These are phyloP conservation scores for Collariella sp. DNA, from an alignment of 495 filamentous ascomycete species.

Conservation along the genomic window DNA sequence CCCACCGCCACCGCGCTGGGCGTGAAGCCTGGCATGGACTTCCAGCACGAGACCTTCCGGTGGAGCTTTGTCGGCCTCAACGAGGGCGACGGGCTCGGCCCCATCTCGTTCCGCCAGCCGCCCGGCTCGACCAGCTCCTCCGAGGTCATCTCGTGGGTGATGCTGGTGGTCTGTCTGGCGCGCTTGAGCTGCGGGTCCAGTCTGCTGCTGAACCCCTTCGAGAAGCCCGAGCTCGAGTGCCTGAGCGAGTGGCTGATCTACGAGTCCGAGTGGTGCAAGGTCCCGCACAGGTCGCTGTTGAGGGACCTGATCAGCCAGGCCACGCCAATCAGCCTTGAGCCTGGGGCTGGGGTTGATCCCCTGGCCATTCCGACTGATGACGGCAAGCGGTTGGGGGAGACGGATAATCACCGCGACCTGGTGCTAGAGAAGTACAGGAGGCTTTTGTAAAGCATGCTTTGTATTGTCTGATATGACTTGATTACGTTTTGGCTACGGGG, in stretches of 20 bases:
- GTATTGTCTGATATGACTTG: not conserved
- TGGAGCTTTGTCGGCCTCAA: slow-evolving; percentile 21
- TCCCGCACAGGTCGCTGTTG: slow-evolving; percentile 13
- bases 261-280: slow-evolving; percentile 17
- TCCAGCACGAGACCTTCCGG: slow-evolving; percentile 16
- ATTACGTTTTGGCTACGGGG: not conserved
- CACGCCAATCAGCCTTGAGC: not conserved
- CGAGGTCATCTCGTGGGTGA: slow-evolving; percentile 20
- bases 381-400: slow-evolving; percentile 15
- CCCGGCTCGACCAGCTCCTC: slow-evolving; percentile 10
- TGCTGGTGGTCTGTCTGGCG: slow-evolving; percentile 25
- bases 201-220: slow-evolving; percentile 7
- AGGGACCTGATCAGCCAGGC: slow-evolving; percentile 16
- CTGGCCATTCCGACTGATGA: slow-evolving; percentile 18
- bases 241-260: slow-evolving; percentile 31
- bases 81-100: slow-evolving; percentile 11
- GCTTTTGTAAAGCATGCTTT: slow-evolving; percentile 3
- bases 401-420: slow-evolving; percentile 12
- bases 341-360: slow-evolving; percentile 9
- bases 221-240: slow-evolving; percentile 13
- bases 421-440: slow-evolving; percentile 16
- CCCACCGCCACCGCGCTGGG: slow-evolving; percentile 19
- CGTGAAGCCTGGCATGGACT: slow-evolving; percentile 7
- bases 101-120: slow-evolving; percentile 24
- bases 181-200: slow-evolving; percentile 15